Base-by-base conservation (phyloP, 306 rosid species). In the Gillenia trifoliata region DNA sequence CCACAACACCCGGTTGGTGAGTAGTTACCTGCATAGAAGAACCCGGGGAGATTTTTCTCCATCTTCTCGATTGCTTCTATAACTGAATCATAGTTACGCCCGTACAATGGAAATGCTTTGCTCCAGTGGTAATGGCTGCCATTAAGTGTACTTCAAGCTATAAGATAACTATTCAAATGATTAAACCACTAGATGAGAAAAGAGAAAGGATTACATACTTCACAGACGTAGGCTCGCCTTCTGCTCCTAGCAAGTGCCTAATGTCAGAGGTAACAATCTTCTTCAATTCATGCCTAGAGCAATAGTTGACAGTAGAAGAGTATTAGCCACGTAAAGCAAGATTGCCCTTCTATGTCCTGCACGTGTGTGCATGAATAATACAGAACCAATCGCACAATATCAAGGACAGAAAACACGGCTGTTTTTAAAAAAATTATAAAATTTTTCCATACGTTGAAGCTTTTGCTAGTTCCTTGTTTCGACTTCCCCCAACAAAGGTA, bases 51-150 rank as follows among this genome's bases (percentile, higher is more conserved):
- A 72, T 74, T 86, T 82, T 81, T 91, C 89, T 93, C 96, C 85
- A 93, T 82, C 67, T 69, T 88, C 78, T 85, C 97, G 75, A 93
- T 91, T 73, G 93, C 98, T 84, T 86, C 88, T 78, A 91, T 75
- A 80, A 93, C 97, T 71, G 91, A 81, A 41, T 84, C 91, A 64
- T 91, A 87, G 84, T 89, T 83, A 70, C 3, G 89, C 64, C 93
- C 98, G 57, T 89, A 93, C 84, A 93, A 77, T 28, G 98, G 98
- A 82, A 91, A 93, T 78, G 96, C 96, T 80, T 93, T 93, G 70
- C 89, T 91, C 96, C 98, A 93, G 78, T 68, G 73, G 83, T 88
- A 85, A 88, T 91, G 98, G 70, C 97, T 91, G 93, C 73, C 85
- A 85, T 77, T 67, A 68, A 71, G 84, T 50, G 75, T 41, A 66